Conservation (phyloP, 2,329 filamentous ascomycete genomes). For the Apiospora saccharicola region DNA sequence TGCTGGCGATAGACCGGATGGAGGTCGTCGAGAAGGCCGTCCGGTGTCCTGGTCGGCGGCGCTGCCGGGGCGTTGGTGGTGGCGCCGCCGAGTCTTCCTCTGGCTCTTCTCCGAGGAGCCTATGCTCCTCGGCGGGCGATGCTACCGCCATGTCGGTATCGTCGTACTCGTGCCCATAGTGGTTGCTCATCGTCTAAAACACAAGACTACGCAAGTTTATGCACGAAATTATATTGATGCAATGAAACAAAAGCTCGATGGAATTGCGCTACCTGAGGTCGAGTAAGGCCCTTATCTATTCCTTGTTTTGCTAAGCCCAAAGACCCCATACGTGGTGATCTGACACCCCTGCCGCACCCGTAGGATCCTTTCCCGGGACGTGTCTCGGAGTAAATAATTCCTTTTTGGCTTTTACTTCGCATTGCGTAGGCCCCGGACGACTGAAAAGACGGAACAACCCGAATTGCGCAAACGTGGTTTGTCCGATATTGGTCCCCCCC, state of each 20-base stretch:
- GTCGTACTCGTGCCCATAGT: constrained; percentile 2
- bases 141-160: constrained; percentile 1
- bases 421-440: background rate
- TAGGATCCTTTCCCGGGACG: background rate
- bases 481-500: background rate
- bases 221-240: background rate
- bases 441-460: background rate
- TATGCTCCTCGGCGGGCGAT: background rate
- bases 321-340: background rate
- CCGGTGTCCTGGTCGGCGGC: constrained; percentile 33
- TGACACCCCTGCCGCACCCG: background rate
- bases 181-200: constrained; percentile 5
- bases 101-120: background rate
- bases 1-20: constrained; percentile 30
- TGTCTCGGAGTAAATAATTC: constrained; percentile 10
- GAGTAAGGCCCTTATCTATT: background rate
- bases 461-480: background rate
- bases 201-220: background rate
- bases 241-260: background rate
- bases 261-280: background rate
- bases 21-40: constrained; percentile 35
- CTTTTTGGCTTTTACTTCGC: constrained; percentile 2
- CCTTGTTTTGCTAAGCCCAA: background rate
- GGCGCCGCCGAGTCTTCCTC: background rate
- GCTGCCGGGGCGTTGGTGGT: background rate